A percentile compares a stretch with the other conserved stretches of the same genome.
Conservation (phyloP, 345 rosid genomes). For the Cardamine occulta region DNA sequence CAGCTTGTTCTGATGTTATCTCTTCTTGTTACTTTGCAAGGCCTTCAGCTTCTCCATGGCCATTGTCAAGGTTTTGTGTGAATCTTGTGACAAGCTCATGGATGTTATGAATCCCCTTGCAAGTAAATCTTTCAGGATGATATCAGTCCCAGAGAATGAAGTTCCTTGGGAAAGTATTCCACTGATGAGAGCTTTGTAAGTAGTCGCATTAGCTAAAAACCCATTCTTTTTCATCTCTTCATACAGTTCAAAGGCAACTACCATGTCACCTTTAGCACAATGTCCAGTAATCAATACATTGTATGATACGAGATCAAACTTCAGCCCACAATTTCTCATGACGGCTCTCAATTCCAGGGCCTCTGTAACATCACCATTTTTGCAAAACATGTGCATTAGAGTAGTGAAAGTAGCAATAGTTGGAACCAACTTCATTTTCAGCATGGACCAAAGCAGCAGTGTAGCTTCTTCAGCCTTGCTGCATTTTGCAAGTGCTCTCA, state of each 20-base stretch:
- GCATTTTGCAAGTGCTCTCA: slow-evolving; percentile 80
- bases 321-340: slow-evolving; percentile 62
- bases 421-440: slow-evolving; percentile 59
- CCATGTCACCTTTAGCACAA: slow-evolving; percentile 60
- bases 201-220: slow-evolving; percentile 68
- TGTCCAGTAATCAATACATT: slow-evolving; percentile 77
- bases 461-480: slow-evolving; percentile 81
- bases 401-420: slow-evolving; percentile 80
- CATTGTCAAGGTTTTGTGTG: slow-evolving; percentile 45
- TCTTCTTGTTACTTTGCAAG: slow-evolving; percentile 47
- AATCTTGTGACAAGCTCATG: slow-evolving; percentile 42
- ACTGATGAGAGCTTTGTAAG: slow-evolving; percentile 61
- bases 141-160: slow-evolving; percentile 41
- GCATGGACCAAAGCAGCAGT: slow-evolving; percentile 64
- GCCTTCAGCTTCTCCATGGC: slow-evolving; percentile 56
- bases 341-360: slow-evolving; percentile 58
- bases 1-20: slow-evolving; percentile 34
- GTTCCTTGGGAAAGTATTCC: slow-evolving; percentile 49
- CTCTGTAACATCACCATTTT: slow-evolving; percentile 52
- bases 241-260: slow-evolving; percentile 60
- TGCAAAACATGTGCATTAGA: slow-evolving; percentile 67
- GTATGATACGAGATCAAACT: slow-evolving; percentile 68
- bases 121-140: slow-evolving; percentile 62
- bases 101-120: slow-evolving; percentile 57
- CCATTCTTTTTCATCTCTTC: slow-evolving; percentile 73